Conservation (phyloP, 345 rosid species). For the Eucalyptus marginata region DNA sequence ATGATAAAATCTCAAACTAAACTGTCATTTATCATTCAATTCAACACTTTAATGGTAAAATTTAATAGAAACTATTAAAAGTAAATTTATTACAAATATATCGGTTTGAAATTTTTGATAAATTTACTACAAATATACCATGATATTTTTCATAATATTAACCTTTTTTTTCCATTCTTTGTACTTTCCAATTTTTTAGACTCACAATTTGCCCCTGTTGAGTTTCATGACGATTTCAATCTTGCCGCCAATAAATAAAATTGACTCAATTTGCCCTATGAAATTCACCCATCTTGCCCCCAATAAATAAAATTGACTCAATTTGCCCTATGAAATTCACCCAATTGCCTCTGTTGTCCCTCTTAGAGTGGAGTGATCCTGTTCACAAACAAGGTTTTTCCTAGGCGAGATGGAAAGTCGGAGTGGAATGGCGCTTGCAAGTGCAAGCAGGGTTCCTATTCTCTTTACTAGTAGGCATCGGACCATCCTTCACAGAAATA, state of each 20-base stretch:
- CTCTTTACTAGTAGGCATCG: background rate
- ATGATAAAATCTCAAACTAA: too few relatives aligned
- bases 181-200: background rate
- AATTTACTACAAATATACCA: too few relatives aligned
- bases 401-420: background rate
- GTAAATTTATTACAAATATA: too few relatives aligned
- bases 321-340: background rate
- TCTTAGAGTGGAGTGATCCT: background rate
- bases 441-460: background rate
- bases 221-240: background rate
- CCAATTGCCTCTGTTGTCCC: background rate
- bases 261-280: background rate
- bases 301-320: background rate
- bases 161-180: background rate
- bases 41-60: too few relatives aligned
- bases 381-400: background rate
- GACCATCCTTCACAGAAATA: background rate
- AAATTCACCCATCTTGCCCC: too few relatives aligned
- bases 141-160: fast-evolving
- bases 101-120: fast-evolving
- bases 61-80: fast-evolving
- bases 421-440: background rate
- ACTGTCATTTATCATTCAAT: too few relatives aligned
- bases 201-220: background rate
- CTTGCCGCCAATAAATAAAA: background rate